Evolutionary conservation across 345 rosid genomes (phyloP).

Genomic region (Crucihimalaya himalaica): DNA sequence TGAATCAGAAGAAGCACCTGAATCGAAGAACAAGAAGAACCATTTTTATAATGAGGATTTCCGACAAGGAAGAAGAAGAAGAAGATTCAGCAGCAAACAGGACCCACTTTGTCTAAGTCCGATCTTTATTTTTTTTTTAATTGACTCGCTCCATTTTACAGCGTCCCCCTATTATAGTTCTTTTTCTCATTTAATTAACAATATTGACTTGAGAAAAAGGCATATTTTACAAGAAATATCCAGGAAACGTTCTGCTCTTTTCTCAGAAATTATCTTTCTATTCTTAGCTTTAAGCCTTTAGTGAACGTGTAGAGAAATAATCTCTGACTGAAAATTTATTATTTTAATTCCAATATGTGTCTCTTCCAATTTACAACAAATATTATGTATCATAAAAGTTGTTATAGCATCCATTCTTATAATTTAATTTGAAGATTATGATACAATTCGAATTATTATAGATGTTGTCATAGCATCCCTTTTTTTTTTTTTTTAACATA

Average conservation of each 20-base stretch:
- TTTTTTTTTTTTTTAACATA: no score
- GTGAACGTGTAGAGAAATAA: neutral
- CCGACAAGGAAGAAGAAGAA: neutral
- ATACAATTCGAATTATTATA: no score
- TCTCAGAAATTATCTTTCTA: slow-evolving; percentile 21
- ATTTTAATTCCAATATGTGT: no score
- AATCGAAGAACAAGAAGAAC: neutral
- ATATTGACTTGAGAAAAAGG: slow-evolving; percentile 1
- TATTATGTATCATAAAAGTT: no score
- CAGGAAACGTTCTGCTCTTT: slow-evolving; percentile 4
- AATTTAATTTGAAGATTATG: no score
- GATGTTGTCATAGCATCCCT: no score
- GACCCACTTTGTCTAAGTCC: slow-evolving; percentile 23
- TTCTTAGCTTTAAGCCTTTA: neutral
- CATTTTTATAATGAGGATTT: neutral
- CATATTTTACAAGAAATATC: slow-evolving; percentile 25
- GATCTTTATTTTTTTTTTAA: neutral
- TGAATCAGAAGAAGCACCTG: slow-evolving; percentile 11
- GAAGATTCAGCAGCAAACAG: neutral
- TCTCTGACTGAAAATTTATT: no score
- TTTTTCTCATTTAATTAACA: neutral
- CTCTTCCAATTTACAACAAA: no score
- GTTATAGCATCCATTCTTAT: no score
- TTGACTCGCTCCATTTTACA: neutral
- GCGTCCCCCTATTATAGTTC: slow-evolving; percentile 2